Base-by-base conservation (phyloP, 75 land plant genomes). In the Ceratopteris richardii region DNA sequence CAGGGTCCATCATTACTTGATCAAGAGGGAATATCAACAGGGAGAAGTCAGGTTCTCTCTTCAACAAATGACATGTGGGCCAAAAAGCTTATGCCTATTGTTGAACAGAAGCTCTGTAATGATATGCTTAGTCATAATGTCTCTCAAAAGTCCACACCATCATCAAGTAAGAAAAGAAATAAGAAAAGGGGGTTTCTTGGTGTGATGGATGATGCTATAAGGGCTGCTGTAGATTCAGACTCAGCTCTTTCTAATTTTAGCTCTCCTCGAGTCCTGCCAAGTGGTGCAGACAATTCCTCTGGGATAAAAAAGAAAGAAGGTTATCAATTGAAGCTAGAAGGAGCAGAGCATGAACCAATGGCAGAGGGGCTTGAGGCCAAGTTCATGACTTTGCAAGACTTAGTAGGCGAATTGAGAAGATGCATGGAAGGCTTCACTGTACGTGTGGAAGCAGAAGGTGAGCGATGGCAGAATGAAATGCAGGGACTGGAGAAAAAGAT, bases 401-500 rank as follows among this genome's bases (percentile, higher is more conserved):
- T 71, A 57, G 29, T 71, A 12, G 64, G 60, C 40, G 62, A 66
- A 41, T 51, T 71, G 30, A 57, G 22, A 51, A 62, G 52, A 19
- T 57, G 65, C 29, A 17, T 71, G 24, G 74, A 71, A 42, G 68
- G 55, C 5, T 58, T 71, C 37, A 57, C 54, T 42, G 31, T 50
- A 18, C 53, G 55, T 20, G 56, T 65, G 46, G 69, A 71, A 57
- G 71, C 44, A 21, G 74, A 71, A 52, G 58, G 74, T 51, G 64
- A 71, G 26, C 44, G 71, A 14, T 71, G 74, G 74, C 51, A 64
- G 20, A 43, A 44, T 2, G 33, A 51, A 13, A 42, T 64, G 25
- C 61, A 65, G 21, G 28, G 42, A 18, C 37, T 71, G 44, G 62
- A 71, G 54, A 71, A 64, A 54, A 51, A 71, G 31, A 37, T 65